These are phyloP conservation scores for Floccularia luteovirens DNA, from an alignment of 768 basidiomycete species.

Conservation along the genomic window DNA sequence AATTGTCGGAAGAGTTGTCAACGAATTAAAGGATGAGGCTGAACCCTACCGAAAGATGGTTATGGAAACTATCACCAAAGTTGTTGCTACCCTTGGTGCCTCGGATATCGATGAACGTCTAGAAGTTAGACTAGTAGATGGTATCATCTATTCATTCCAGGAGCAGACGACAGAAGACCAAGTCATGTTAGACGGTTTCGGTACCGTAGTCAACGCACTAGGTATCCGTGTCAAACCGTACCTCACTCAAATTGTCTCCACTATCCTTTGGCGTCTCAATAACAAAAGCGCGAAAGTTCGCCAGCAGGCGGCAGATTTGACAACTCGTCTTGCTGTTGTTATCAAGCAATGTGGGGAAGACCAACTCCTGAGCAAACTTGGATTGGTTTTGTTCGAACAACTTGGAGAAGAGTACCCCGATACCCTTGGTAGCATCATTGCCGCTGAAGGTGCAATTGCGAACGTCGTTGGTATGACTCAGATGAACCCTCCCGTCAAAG, in stretches of 20 bases:
- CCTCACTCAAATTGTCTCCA: conserved; percentile 97
- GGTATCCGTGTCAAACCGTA: conserved; percentile 97
- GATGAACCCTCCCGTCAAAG: conserved; percentile 99
- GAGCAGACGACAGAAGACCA: conserved; percentile 99
- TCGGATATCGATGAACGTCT: conserved; percentile 96
- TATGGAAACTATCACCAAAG: conserved; percentile 99
- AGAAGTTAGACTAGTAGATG: conserved; percentile 91
- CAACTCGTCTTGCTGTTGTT: conserved; percentile 90
- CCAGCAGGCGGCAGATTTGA: conserved; percentile 98
- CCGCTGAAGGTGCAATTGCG: conserved; percentile 96
- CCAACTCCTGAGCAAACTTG: conserved; percentile 90
- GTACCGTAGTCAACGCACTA: conserved; percentile 94
- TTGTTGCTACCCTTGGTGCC: conserved; percentile 88
- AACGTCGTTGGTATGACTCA: conserved; percentile 99
- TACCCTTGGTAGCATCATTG: conserved; percentile 98
- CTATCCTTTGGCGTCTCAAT: conserved; percentile 97
- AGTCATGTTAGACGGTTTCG: conserved; percentile 98
- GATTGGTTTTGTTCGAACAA: conserved; percentile 95
- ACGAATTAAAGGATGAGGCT: conserved; percentile 86
- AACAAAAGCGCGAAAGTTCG: conserved; percentile 99
- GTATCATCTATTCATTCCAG: conserved; percentile 99
- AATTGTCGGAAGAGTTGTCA: conserved; percentile 84
- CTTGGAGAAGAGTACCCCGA: conserved; percentile 99
- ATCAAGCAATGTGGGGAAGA: conserved; percentile 99
- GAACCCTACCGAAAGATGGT: conserved; percentile 98